Evolutionary conservation across 345 rosid species (phyloP), one percentile per base, ranked within the genome.

Genomic region (Lumnitzera racemosa): DNA sequence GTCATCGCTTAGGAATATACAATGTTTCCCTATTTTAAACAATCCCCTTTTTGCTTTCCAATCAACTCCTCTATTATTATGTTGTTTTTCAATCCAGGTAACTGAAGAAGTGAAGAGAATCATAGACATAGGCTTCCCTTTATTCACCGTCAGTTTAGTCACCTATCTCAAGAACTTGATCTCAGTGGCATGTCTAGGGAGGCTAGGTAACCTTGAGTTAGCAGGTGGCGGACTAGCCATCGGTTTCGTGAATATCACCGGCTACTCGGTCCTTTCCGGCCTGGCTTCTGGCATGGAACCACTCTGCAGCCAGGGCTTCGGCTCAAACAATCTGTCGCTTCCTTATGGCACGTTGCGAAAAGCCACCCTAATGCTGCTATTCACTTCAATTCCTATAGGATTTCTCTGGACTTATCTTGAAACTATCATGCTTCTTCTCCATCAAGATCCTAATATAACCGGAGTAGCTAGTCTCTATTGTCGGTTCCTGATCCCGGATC

Each of bases 201-300:
- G 85, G 11, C 78, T 92, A 2, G 98, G 98, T 43, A 85, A 86
- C 55, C 84, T 89, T 1, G 96, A 92, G 74, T 87, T 92, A 0
- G 98, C 98, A 0, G 96, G 94, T 2, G 98, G 98, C 12, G 90
- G 96, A 3, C 72, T 92, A 49, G 96, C 98, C 31, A 74, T 89
- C 15, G 96, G 98, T 23, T 87, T 92, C 83, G 82, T 94, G 55
- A 92, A 92, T 78, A 85, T 92, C 61, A 89, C 91, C 10, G 98
- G 98, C 59, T 89, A 92, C 67, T 89, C 98, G 0, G 88, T 92
- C 54, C 77, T 92, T 7, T 87, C 94, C 0, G 98, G 98, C 49
- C 72, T 92, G 6, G 96, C 98, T 25, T 75, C 72, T 73, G 96
- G 98, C 29, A 89, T 92, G 96, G 98, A 92, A 67, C 88, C 96